Percentiles rank a stretch among this genome's conserved stretches.
phyloP scores from a whole-genome alignment of 345 rosid genomes.

The Euphorbia pulcherrima region DNA sequence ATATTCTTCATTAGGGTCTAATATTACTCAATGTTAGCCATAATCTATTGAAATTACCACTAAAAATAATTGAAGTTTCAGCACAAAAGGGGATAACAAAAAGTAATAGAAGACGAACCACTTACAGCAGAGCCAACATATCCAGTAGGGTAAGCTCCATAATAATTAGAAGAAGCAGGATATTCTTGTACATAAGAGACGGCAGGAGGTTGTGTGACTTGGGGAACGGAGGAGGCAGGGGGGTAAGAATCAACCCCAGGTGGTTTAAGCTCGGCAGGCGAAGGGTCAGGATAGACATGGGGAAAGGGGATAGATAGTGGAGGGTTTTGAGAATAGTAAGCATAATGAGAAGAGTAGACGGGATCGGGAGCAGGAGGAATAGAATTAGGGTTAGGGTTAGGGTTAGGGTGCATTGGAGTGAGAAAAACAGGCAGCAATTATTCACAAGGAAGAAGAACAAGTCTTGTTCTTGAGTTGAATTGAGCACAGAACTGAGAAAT shows the following conservation, averaged over 20 bases:
- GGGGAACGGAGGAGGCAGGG: constrained; percentile 2
- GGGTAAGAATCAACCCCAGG: constrained; percentile 32
- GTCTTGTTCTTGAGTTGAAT: no score
- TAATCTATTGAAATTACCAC: no score
- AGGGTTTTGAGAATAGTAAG: constrained; percentile 21
- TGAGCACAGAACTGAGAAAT: no score
- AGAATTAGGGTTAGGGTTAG: constrained; percentile 1
- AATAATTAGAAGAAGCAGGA: constrained; percentile 7
- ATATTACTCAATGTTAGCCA: neutral
- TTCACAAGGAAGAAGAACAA: no score
- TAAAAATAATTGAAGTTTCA: no score
- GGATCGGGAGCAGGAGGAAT: neutral
- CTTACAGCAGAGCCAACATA: constrained; percentile 33
- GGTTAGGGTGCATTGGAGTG: constrained; percentile 7
- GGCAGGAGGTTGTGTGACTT: neutral
- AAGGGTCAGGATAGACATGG: neutral
- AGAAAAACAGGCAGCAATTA: neutral
- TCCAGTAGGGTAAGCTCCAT: no score
- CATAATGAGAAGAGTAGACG: constrained; percentile 9
- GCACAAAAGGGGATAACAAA: neutral
- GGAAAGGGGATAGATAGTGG: neutral
- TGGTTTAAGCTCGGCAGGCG: constrained; percentile 7
- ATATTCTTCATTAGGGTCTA: neutral
- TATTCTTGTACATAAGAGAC: constrained; percentile 2
- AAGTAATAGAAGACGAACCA: constrained; percentile 20